Evolutionary conservation across 768 basidiomycete species (phyloP).

Genomic region (Brasilioporus rufonigricans): DNA sequence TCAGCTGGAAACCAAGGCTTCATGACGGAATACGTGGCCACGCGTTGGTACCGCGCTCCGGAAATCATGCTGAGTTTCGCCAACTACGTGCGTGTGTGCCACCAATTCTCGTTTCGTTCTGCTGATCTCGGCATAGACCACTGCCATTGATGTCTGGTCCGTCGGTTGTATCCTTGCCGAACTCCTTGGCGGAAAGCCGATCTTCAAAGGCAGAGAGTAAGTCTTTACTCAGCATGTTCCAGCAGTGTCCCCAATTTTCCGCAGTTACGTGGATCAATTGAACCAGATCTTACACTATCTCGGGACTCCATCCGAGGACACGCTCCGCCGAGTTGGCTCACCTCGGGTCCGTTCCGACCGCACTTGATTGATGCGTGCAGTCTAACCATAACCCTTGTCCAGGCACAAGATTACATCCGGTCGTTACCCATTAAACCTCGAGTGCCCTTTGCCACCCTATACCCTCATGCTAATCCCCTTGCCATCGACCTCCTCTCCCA

Average conservation of each 20-base stretch:
- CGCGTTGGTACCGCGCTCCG: constrained; percentile 96
- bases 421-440: constrained; percentile 96
- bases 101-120: neutral
- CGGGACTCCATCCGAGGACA: constrained; percentile 97
- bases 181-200: constrained; percentile 88
- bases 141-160: constrained; percentile 94
- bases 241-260: constrained; percentile 3
- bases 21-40: constrained; percentile 99
- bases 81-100: constrained; percentile 67
- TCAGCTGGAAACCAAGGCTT: constrained; percentile 86
- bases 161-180: constrained; percentile 96
- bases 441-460: constrained; percentile 87
- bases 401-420: constrained; percentile 98
- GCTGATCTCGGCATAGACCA: constrained; percentile 52
- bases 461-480: constrained; percentile 90
- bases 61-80: constrained; percentile 99
- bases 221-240: constrained; percentile 27
- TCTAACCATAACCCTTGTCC: constrained; percentile 10
- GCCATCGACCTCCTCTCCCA: constrained; percentile 91
- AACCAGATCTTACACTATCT: constrained; percentile 98
- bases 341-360: constrained; percentile 63
- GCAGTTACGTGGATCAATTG: constrained; percentile 94
- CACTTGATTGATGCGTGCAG: neutral
- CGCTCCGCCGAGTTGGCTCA: constrained; percentile 91
- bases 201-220: constrained; percentile 96